phyloP scores from a whole-genome alignment of 1,139 yeast species.

The Zygoascus sp. region DNA sequence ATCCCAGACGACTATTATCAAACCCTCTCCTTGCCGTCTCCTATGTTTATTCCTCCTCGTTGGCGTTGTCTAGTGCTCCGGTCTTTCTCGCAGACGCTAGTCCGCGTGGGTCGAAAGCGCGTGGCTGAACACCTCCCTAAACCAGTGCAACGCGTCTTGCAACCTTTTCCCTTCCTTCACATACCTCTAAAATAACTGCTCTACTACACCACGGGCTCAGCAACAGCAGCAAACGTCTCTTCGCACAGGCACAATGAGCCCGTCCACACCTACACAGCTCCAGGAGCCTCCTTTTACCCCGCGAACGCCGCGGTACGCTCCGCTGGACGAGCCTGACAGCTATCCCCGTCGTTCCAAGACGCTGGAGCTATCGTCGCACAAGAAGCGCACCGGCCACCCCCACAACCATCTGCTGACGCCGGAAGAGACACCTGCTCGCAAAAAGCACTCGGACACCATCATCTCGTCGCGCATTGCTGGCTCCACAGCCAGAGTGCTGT shows the following conservation, averaged over 20 bases:
- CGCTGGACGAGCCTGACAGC: constrained; percentile 34
- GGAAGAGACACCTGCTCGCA: constrained; percentile 27
- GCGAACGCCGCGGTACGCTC: constrained; percentile 36
- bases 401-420: constrained; percentile 24
- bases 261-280: constrained; percentile 32
- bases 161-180: neutral
- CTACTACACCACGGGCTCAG: neutral
- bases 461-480: constrained; percentile 13
- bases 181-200: constrained; percentile 9
- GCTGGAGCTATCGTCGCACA: neutral
- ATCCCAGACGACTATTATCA: no score
- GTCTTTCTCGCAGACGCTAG: no score
- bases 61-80: no score
- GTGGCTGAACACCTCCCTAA: constrained; percentile 1
- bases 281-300: constrained; percentile 29
- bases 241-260: constrained; percentile 19
- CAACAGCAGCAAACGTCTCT: neutral
- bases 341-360: constrained; percentile 15
- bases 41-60: no score
- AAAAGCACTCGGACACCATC: constrained; percentile 19
- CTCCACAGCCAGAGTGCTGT: constrained; percentile 17
- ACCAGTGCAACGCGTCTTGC: constrained; percentile 5
- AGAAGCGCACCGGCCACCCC: neutral
- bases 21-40: no score
- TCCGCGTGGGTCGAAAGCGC: neutral